Evolutionary conservation across 2,329 filamentous ascomycete genomes (phyloP), one percentile per base, ranked within the genome.

Genomic region (Aspergillus sp.): DNA sequence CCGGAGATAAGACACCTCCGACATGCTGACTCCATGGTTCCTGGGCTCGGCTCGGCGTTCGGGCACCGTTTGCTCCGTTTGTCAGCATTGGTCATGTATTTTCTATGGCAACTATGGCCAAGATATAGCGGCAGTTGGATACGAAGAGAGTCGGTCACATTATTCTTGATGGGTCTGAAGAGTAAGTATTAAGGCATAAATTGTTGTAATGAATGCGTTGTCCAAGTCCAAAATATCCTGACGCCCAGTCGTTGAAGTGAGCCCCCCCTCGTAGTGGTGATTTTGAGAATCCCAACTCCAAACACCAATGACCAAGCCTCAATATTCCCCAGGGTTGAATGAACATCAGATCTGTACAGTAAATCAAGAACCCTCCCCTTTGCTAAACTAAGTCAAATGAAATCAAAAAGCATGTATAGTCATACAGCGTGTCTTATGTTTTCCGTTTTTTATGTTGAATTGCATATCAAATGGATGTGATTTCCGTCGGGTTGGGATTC

Each of bases 401-500:
- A 39, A 47, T 42, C 40, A 48, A 45, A 41, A 43, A 46, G 54
- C 59, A 60, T 62, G 57, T 59, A 62, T 55, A 59, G 40, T 65
- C 58, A 57, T 61, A 58, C 55, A 52, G 57, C 54, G 53, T 59
- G 59, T 55, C 46, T 35, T 47, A 46, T 43, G 43, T 12, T 43
- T 41, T 26, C 30, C 29, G 39, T 39, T 28, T 42, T 42, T 33
- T 8, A 7, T 42, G 7, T 32, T 42, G 43, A 41, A 27, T 29
- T 41, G 28, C 29, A 42, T 30, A n/a, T 43, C 52, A 66, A 35
- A 64, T 63, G 44, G 64, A 67, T 7, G 64, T 63, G 29, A 69
- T 67, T 52, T 68, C 65, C 34, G 61, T 58, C 9, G 64, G 58
- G 48, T 64, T 68, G 1, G 64, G 59, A 54, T 69, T 68, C 28